Conservation (phyloP, 768 basidiomycete species). For the Tricholoma terreum region DNA sequence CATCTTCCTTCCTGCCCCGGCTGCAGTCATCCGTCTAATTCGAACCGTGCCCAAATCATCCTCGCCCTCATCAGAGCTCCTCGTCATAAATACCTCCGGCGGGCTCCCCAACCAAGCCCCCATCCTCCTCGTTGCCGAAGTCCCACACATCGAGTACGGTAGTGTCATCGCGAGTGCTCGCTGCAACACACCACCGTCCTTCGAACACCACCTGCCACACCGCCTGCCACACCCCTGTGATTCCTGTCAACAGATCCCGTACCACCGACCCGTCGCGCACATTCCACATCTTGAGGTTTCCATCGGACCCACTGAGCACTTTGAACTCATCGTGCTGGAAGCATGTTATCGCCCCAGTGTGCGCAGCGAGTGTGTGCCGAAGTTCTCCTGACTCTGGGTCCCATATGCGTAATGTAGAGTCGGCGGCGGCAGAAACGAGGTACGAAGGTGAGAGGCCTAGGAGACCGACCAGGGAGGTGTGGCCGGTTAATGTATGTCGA, state of each 20-base stretch:
- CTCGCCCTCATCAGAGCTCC: conserved; percentile 51
- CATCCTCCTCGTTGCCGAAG: conserved; percentile 62
- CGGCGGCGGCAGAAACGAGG: conserved; percentile 94
- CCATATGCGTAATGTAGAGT: conserved; percentile 94
- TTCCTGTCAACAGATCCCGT: conserved; percentile 83
- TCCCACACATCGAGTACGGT: conserved; percentile 90
- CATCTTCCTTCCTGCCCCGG: conserved; percentile 40
- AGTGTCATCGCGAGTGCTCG: conserved; percentile 73
- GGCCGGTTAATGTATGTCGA: conserved; percentile 79
- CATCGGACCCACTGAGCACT: conserved; percentile 91
- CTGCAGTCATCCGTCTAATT: conserved; percentile 21
- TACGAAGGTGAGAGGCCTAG: conserved; percentile 85
- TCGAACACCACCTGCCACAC: conserved; percentile 85
- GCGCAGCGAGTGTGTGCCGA: conserved; percentile 79
- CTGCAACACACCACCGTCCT: conserved; percentile 91
- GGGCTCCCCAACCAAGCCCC: conserved; percentile 80
- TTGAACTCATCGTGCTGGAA: conserved; percentile 99
- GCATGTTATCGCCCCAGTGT: conserved; percentile 97
- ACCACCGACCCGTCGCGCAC: conserved; percentile 81
- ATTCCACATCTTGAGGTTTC: conserved; percentile 98
- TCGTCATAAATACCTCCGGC: conserved; percentile 74
- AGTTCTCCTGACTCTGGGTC: conserved; percentile 81
- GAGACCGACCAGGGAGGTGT: conserved; percentile 92
- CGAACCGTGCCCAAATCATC: conserved; percentile 24
- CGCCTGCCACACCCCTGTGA: conserved; percentile 95